phyloP scores from a whole-genome alignment of 2,329 filamentous ascomycete species.

The Hypomyces perniciosus region DNA sequence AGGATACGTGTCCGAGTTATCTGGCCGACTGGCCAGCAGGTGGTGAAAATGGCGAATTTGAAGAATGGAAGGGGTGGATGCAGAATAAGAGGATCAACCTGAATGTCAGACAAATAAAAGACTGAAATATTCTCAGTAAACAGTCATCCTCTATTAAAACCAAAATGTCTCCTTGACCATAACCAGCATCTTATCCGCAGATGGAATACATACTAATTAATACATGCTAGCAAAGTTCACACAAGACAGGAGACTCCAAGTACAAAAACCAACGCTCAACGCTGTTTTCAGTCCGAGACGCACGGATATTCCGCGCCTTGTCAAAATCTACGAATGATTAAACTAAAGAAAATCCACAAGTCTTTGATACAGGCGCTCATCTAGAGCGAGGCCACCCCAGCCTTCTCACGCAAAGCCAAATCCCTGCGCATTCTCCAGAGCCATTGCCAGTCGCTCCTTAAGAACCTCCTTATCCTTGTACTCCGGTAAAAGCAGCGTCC shows the following conservation, averaged over 20 bases:
- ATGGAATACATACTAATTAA: not conserved
- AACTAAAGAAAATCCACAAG: not conserved
- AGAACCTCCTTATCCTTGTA: conserved; percentile 68
- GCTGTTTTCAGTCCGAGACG: not conserved
- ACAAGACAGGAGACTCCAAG: too few relatives aligned
- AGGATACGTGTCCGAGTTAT: conserved; percentile 70
- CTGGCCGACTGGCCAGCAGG: conserved; percentile 67
- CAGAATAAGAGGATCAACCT: conserved; percentile 79
- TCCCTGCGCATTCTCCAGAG: conserved; percentile 79
- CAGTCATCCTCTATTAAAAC: too few relatives aligned
- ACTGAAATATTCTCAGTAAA: conserved; percentile 25
- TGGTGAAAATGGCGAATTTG: conserved; percentile 44
- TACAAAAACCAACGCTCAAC: not conserved
- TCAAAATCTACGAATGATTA: not conserved
- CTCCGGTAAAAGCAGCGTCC: conserved; percentile 76
- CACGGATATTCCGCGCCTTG: not conserved
- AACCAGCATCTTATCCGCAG: not conserved
- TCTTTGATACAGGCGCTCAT: not conserved
- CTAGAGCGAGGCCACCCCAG: not conserved
- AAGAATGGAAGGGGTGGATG: conserved; percentile 84
- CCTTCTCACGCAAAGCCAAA: conserved; percentile 69
- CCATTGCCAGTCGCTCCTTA: conserved; percentile 70
- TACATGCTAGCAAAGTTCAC: too few relatives aligned
- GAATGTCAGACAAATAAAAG: conserved; percentile 84
- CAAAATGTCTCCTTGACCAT: too few relatives aligned